These are phyloP conservation scores for Mortierella hygrophila DNA, from an alignment of 192 early-diverging fungal species.

Conservation along the genomic window DNA sequence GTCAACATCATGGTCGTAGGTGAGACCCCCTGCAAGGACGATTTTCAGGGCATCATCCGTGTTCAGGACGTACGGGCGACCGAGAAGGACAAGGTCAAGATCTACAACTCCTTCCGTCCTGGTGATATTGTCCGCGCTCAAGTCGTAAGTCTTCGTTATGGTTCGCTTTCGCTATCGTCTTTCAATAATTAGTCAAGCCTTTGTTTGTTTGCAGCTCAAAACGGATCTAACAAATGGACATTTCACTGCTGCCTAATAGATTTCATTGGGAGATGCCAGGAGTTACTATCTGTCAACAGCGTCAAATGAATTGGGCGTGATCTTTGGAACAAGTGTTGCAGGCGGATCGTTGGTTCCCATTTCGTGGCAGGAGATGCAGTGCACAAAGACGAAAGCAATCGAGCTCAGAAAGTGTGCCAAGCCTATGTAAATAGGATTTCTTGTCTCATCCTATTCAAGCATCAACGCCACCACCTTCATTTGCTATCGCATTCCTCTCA, in stretches of 20 bases:
- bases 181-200: neutral
- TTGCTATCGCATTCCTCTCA: neutral
- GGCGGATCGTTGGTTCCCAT: conserved; percentile 91
- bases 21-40: conserved; percentile 80
- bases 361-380: conserved; percentile 99
- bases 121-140: conserved; percentile 93
- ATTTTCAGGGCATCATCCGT: conserved; percentile 92
- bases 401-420: conserved; percentile 98
- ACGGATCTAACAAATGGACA: neutral
- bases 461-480: neutral
- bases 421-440: conserved; percentile 63
- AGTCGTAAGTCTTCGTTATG: conserved; percentile 50
- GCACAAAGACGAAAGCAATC: conserved; percentile 86
- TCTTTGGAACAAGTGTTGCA: conserved; percentile 90
- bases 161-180: conserved; percentile 18
- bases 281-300: conserved; percentile 94
- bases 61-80: conserved; percentile 96
- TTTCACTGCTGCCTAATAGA: conserved; percentile 52
- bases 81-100: conserved; percentile 94
- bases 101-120: conserved; percentile 90
- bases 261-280: conserved; percentile 93
- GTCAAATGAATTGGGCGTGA: conserved; percentile 93
- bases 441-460: neutral
- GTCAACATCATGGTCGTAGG: conserved; percentile 95
- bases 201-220: neutral